Percentiles rank a stretch among this genome's conserved stretches.
Conservation (phyloP, 371 early-diverging fungal genomes). For the Blyttiomyces sp. region DNA sequence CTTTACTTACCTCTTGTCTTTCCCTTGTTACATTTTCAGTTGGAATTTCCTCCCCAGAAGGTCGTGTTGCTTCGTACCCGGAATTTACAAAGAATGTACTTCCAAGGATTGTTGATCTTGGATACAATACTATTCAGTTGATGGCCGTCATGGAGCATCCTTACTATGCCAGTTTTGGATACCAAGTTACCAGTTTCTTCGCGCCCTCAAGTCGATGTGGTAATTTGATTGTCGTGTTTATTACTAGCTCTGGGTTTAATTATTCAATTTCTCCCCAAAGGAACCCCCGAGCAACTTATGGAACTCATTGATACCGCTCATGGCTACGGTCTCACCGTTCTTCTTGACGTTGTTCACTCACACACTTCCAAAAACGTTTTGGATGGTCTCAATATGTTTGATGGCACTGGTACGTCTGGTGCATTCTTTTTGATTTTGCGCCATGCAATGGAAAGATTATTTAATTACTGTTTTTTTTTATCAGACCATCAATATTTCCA, state of each 20-base stretch:
- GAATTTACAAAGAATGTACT: conserved; percentile 85
- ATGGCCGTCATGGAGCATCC: conserved; percentile 99
- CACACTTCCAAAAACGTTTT: conserved; percentile 92
- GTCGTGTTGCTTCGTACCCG: conserved; percentile 74
- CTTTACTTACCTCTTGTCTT: background rate
- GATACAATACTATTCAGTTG: conserved; percentile 92
- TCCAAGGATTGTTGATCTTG: conserved; percentile 83
- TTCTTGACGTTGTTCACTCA: conserved; percentile 96
- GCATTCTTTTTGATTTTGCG: no score
- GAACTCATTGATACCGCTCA: conserved; percentile 92
- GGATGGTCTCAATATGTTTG: conserved; percentile 93
- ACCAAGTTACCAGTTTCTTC: conserved; percentile 95
- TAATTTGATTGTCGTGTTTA: conserved; percentile 1
- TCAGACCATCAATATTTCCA: conserved; percentile 92
- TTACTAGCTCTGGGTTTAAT: background rate
- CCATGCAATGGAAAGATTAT: background rate
- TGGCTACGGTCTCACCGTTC: conserved; percentile 77
- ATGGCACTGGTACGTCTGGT: conserved; percentile 66
- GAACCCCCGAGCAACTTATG: conserved; percentile 84
- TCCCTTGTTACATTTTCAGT: conserved; percentile 37
- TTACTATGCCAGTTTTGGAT: conserved; percentile 97
- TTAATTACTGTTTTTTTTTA: background rate
- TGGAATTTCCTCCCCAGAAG: conserved; percentile 86
- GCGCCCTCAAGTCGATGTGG: conserved; percentile 89
- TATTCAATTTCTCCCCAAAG: conserved; percentile 16